phyloP scores from a whole-genome alignment of 192 early-diverging fungal species.

The Radiomyces spectabilis region DNA sequence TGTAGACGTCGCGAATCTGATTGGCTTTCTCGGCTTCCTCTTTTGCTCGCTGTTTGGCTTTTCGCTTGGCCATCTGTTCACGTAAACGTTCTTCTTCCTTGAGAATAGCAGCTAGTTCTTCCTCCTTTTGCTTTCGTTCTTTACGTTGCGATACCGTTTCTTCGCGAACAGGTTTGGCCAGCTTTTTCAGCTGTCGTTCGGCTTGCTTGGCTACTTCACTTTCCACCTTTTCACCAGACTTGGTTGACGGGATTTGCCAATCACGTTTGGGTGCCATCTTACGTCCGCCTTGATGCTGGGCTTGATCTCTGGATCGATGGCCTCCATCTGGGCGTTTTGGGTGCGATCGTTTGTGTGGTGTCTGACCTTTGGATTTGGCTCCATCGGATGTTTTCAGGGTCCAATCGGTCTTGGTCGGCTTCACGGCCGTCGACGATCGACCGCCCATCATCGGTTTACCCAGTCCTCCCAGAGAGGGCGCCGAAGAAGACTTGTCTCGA shows the following conservation, averaged over 20 bases:
- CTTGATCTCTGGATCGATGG: too few species aligned
- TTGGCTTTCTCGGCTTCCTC: conserved; percentile 6
- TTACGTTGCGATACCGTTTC: conserved; percentile 11
- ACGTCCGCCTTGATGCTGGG: neutral
- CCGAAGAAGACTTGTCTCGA: too few species aligned
- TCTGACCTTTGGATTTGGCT: neutral
- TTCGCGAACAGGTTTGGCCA: conserved; percentile 9
- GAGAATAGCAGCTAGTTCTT: conserved; percentile 2
- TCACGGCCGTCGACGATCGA: too few species aligned
- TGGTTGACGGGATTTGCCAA: conserved; percentile 15
- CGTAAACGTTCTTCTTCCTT: conserved; percentile 11
- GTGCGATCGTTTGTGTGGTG: too few species aligned
- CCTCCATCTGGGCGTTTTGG: too few species aligned
- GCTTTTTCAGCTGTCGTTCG: conserved; percentile 23
- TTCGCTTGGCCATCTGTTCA: neutral
- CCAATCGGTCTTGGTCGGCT: too few species aligned
- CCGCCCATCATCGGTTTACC: too few species aligned
- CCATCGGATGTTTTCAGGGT: too few species aligned
- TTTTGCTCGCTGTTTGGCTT: conserved; percentile 13
- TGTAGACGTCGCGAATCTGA: conserved; percentile 55
- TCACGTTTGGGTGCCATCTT: conserved; percentile 3
- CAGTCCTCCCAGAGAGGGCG: too few species aligned
- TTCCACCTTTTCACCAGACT: conserved; percentile 22
- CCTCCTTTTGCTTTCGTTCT: conserved; percentile 17
- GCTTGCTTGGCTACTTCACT: conserved; percentile 9